Percentiles rank a stretch among this genome's conserved stretches.
Conservation (phyloP, 257 asterid species). For the Penstemon newberryi region DNA sequence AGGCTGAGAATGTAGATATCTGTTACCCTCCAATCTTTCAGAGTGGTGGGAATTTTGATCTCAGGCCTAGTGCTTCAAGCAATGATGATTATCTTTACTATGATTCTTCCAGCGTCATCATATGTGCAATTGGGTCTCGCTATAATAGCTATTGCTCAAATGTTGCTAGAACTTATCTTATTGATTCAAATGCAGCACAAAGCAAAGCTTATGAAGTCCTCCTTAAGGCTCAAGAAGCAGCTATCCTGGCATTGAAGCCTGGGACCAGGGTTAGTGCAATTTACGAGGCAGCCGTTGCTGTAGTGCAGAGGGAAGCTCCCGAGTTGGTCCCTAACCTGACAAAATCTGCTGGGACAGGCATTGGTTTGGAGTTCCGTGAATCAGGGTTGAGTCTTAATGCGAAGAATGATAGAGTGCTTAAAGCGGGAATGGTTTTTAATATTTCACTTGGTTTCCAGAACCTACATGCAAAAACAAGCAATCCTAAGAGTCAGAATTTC, state of each 20-base stretch:
- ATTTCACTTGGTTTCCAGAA: conserved; percentile 74
- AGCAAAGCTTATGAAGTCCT: conserved; percentile 72
- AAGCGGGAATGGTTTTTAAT: conserved; percentile 76
- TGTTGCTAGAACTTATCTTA: conserved; percentile 64
- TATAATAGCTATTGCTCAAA: conserved; percentile 82
- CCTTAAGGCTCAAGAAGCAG: conserved; percentile 70
- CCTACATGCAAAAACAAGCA: conserved; percentile 44
- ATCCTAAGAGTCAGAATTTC: conserved; percentile 55
- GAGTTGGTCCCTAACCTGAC: conserved; percentile 56
- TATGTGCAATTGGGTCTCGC: conserved; percentile 72
- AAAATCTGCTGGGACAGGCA: conserved; percentile 81
- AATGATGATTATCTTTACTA: conserved; percentile 56
- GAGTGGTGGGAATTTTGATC: conserved; percentile 76
- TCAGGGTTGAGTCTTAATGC: conserved; percentile 57
- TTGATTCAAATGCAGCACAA: conserved; percentile 54
- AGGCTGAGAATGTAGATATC: conserved; percentile 75
- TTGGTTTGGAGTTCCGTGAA: conserved; percentile 83
- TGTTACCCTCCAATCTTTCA: conserved; percentile 89
- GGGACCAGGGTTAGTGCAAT: conserved; percentile 55
- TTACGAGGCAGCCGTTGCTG: conserved; percentile 56
- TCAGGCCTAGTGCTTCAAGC: conserved; percentile 72
- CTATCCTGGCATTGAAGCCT: conserved; percentile 61
- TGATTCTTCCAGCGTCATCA: conserved; percentile 60
- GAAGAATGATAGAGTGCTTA: conserved; percentile 55
- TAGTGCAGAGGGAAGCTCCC: conserved; percentile 66